Percentiles rank a stretch among this genome's conserved stretches.
phyloP scores from a whole-genome alignment of 129 eudicot species.

The Lactuca sativa region DNA sequence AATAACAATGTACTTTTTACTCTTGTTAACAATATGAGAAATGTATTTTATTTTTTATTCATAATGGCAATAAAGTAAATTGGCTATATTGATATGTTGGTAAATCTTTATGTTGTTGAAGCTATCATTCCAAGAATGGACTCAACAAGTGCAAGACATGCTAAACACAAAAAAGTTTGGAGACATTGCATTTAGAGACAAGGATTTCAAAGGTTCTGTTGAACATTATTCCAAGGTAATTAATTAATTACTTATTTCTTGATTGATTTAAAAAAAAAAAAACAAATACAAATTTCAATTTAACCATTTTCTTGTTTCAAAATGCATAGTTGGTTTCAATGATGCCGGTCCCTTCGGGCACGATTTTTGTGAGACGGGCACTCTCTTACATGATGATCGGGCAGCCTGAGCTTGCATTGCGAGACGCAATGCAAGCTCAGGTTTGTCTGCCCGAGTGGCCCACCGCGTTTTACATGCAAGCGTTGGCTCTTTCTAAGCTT shows the following conservation, averaged over 20 bases:
- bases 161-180: slow-evolving; percentile 91
- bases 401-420: slow-evolving; percentile 85
- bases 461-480: slow-evolving; percentile 90
- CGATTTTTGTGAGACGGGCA: slow-evolving; percentile 85
- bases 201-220: slow-evolving; percentile 77
- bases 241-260: no score
- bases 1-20: neutral
- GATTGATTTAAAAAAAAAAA: no score
- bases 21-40: neutral
- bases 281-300: neutral
- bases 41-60: no score
- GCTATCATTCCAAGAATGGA: slow-evolving; percentile 99
- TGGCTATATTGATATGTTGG: no score
- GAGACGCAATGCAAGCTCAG: slow-evolving; percentile 99
- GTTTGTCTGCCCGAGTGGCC: slow-evolving; percentile 99
- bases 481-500: slow-evolving; percentile 89
- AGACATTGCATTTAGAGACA: slow-evolving; percentile 90
- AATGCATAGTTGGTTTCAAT: slow-evolving; percentile 76
- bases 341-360: slow-evolving; percentile 94
- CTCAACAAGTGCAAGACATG: slow-evolving; percentile 99
- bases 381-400: slow-evolving; percentile 82
- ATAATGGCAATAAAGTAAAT: no score
- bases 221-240: slow-evolving; percentile 89
- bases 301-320: neutral
- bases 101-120: slow-evolving; percentile 30